A percentile compares a stretch with the other conserved stretches of the same genome.
Conservation (phyloP, 1,284 basidiomycete genomes). For the Ustilago shanxiensis region DNA sequence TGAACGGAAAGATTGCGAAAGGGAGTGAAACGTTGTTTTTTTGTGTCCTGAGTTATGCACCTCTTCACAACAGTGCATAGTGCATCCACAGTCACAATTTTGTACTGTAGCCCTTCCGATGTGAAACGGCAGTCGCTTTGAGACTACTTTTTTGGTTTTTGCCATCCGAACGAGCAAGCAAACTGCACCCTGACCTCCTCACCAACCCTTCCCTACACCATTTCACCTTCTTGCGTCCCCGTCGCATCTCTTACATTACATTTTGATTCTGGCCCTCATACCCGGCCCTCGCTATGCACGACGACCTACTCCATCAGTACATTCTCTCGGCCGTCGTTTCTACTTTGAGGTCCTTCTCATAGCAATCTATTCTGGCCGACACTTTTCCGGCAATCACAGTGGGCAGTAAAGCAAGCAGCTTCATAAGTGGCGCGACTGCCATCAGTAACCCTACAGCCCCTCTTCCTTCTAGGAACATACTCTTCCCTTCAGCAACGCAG, state of each 20-base stretch:
- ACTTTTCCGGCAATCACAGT: not conserved
- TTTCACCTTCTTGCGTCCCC: not conserved
- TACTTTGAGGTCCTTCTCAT: not conserved
- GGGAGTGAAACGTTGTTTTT: not conserved
- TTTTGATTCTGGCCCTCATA: not conserved
- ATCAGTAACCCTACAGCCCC: not conserved
- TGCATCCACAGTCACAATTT: no score
- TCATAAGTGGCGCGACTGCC: not conserved
- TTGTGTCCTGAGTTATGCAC: not conserved
- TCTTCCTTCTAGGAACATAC: no score
- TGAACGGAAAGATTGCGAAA: not conserved
- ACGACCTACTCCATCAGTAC: not conserved
- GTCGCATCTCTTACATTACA: not conserved
- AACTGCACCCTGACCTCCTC: no score
- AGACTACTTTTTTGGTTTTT: not conserved
- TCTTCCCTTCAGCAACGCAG: not conserved
- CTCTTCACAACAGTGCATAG: not conserved
- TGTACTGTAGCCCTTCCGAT: no score
- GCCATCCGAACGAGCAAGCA: conserved; percentile 5
- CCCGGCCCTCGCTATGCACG: not conserved
- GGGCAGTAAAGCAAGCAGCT: not conserved
- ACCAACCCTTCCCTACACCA: conserved; percentile 1
- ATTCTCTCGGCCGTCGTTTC: not conserved
- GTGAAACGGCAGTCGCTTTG: no score
- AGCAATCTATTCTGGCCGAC: not conserved